Conservation (phyloP, 2,329 filamentous ascomycete species). For the Fusarium sambucinum region DNA sequence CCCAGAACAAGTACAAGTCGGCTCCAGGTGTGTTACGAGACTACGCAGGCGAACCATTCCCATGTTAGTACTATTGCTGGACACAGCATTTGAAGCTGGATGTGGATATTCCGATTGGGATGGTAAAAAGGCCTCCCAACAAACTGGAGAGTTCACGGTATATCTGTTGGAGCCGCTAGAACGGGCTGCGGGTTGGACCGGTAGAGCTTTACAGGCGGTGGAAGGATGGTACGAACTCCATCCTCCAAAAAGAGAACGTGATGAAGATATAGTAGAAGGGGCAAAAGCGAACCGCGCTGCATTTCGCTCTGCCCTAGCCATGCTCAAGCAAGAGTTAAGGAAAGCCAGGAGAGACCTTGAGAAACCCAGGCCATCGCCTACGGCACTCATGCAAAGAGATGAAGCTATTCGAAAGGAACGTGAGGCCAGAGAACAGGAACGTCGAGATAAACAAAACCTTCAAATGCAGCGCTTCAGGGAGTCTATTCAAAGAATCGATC, state of each 20-base stretch:
- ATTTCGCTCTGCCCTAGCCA: background rate
- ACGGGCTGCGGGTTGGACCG: conserved; percentile 33
- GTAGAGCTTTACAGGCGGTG: conserved; percentile 30
- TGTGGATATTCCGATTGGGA: background rate
- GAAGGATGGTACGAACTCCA: conserved; percentile 26
- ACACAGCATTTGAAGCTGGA: conserved; percentile 40
- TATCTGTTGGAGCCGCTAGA: conserved; percentile 31
- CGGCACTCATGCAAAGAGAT: conserved; percentile 21
- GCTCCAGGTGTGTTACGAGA: conserved; percentile 11
- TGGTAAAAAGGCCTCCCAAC: background rate
- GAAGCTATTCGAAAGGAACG: conserved; percentile 12
- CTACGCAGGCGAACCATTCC: conserved; percentile 44
- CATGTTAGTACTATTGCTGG: conserved; percentile 43
- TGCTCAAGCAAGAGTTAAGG: conserved; percentile 10
- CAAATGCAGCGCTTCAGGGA: conserved; percentile 40
- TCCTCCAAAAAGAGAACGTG: background rate
- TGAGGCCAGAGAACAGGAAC: conserved; percentile 7
- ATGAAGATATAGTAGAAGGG: background rate
- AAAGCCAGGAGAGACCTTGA: conserved; percentile 23
- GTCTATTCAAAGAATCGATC: conserved; percentile 28
- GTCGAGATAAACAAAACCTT: conserved; percentile 3
- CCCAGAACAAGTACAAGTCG: background rate
- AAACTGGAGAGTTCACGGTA: conserved; percentile 39
- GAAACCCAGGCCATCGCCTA: conserved; percentile 3
- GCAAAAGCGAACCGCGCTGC: conserved; percentile 10